Evolutionary conservation across 768 basidiomycete genomes (phyloP).

Genomic region (Rhodotorula graminis): DNA sequence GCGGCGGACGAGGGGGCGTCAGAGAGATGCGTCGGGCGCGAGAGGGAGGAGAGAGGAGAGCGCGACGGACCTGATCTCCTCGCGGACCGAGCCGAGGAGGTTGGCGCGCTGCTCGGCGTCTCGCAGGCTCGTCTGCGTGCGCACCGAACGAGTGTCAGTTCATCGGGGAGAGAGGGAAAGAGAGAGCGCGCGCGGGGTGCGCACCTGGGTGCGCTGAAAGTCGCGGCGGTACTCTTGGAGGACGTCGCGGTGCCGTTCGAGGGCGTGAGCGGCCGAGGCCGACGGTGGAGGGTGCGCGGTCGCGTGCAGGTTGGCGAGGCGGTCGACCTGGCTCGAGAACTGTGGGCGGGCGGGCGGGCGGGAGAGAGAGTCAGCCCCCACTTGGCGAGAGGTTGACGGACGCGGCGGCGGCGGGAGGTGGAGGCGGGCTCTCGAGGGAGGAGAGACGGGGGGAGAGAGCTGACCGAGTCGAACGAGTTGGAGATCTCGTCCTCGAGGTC

Average conservation of each 20-base stretch:
- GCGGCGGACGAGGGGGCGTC: not conserved
- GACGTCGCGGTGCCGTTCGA: slow-evolving; percentile 85
- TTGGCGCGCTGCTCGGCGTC: slow-evolving; percentile 79
- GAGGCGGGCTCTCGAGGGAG: no score
- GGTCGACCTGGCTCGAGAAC: slow-evolving; percentile 72
- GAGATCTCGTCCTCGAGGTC: slow-evolving; percentile 75
- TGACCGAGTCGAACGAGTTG: slow-evolving; percentile 77
- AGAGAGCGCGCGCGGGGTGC: slow-evolving; percentile 1
- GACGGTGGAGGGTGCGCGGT: slow-evolving; percentile 63
- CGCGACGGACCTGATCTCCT: slow-evolving; percentile 83
- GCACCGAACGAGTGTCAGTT: not conserved
- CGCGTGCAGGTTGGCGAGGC: slow-evolving; percentile 56
- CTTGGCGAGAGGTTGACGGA: not conserved
- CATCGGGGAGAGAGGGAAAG: not conserved
- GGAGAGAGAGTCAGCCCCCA: not conserved
- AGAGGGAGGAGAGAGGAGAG: not conserved
- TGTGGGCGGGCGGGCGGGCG: slow-evolving; percentile 44
- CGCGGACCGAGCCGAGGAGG: slow-evolving; percentile 80
- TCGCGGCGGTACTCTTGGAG: slow-evolving; percentile 82
- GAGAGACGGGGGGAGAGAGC: slow-evolving; percentile 36
- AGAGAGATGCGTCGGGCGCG: no score
- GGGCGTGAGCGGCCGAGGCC: slow-evolving; percentile 74
- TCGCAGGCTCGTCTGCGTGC: slow-evolving; percentile 65
- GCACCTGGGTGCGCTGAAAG: slow-evolving; percentile 75
- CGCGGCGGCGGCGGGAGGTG: not conserved